phyloP scores from a whole-genome alignment of 1,284 basidiomycete species.

The Leccinum ponderosum region DNA sequence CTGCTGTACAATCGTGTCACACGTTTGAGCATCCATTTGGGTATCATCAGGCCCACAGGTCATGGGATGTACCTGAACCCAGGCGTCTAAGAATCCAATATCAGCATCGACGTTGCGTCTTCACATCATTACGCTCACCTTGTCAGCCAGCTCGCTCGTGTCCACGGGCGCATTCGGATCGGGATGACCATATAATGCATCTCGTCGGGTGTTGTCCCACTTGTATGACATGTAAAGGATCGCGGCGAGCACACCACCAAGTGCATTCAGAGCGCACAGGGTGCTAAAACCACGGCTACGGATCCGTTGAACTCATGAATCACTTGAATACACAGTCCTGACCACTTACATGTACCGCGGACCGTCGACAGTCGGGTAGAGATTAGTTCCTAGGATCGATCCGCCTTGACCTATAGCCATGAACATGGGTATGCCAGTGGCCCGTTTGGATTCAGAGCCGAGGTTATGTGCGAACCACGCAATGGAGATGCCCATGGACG shows the following conservation, averaged over 20 bases:
- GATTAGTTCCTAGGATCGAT: conserved; percentile 68
- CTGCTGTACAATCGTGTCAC: not conserved
- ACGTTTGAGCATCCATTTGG: not conserved
- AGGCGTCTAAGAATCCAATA: conserved; percentile 10
- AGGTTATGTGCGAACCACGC: conserved; percentile 81
- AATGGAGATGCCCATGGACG: conserved; percentile 66
- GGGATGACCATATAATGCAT: conserved; percentile 54
- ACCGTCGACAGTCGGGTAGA: conserved; percentile 63
- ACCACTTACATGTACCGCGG: conserved; percentile 60
- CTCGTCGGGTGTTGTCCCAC: conserved; percentile 56
- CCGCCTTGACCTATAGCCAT: conserved; percentile 80
- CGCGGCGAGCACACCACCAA: conserved; percentile 47
- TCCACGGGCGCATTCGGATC: conserved; percentile 53
- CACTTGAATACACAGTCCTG: not conserved
- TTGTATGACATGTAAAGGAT: conserved; percentile 58
- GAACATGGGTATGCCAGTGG: conserved; percentile 74
- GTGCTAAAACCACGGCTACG: conserved; percentile 70
- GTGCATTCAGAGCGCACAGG: conserved; percentile 54
- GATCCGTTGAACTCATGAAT: not conserved
- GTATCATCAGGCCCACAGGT: not conserved
- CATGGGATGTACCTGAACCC: conserved; percentile 27
- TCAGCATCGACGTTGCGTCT: not conserved
- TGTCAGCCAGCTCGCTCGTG: conserved; percentile 65
- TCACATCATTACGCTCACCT: conserved; percentile 35
- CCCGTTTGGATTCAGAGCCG: conserved; percentile 76